phyloP scores from a whole-genome alignment of 2,329 filamentous ascomycete species.

The Aspergillus chevalieri region DNA sequence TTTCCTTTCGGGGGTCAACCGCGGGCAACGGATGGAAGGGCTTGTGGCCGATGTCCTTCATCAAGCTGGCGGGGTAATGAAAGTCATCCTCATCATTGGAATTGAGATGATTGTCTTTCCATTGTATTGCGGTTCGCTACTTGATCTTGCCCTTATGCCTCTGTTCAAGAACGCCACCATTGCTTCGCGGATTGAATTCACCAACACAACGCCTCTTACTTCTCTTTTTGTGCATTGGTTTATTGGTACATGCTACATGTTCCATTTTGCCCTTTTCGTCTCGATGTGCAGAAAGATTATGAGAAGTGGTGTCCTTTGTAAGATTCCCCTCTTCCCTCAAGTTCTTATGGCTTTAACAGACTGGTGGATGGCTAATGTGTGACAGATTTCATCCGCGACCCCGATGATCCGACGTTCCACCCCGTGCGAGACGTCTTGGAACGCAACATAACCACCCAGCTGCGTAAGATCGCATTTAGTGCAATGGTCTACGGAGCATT shows the following conservation, averaged over 20 bases:
- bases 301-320: conserved; percentile 86
- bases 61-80: conserved; percentile 93
- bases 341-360: background rate
- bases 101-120: conserved; percentile 99
- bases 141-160: conserved; percentile 82
- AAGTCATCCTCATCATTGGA: conserved; percentile 95
- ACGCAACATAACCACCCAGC: conserved; percentile 81
- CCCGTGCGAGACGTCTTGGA: conserved; percentile 95
- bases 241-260: conserved; percentile 98
- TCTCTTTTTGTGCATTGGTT: conserved; percentile 99
- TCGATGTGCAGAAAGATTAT: conserved; percentile 99
- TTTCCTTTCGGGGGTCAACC: conserved; percentile 56
- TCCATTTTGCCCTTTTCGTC: conserved; percentile 96
- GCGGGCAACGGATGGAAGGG: conserved; percentile 59
- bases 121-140: conserved; percentile 84
- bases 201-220: conserved; percentile 70
- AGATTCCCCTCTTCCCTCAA: conserved; percentile 34
- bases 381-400: conserved; percentile 89
- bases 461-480: conserved; percentile 93
- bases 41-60: conserved; percentile 71
- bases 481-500: conserved; percentile 91
- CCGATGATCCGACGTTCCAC: conserved; percentile 96
- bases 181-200: conserved; percentile 70
- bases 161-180: conserved; percentile 79
- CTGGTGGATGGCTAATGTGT: background rate